Evolutionary conservation across 306 rosid genomes (phyloP).

Genomic region (Prunus armeniaca): DNA sequence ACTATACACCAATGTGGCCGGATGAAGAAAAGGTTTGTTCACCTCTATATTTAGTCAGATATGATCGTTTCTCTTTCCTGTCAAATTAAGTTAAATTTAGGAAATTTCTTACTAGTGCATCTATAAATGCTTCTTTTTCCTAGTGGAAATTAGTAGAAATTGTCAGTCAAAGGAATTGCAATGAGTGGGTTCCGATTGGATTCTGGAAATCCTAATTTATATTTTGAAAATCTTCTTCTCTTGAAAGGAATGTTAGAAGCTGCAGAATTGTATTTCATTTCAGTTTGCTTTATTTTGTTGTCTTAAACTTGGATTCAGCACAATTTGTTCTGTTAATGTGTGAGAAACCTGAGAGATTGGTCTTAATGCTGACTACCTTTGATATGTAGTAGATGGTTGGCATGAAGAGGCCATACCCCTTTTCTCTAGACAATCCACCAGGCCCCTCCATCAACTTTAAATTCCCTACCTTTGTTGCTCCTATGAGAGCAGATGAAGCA

Average conservation of each 20-base stretch:
- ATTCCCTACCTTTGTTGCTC: conserved; percentile 35
- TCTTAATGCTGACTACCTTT: conserved; percentile 6
- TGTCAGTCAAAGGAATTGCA: neutral
- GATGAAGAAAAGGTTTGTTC: conserved; percentile 52
- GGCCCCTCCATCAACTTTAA: conserved; percentile 40
- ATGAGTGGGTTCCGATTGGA: neutral
- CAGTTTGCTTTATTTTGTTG: neutral
- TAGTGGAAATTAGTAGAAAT: neutral
- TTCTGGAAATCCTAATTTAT: neutral
- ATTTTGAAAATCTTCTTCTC: neutral
- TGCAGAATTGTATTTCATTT: neutral
- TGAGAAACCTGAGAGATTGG: neutral
- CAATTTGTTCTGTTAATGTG: neutral
- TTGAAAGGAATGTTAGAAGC: too few species aligned
- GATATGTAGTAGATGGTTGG: conserved; percentile 43
- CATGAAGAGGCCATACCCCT: conserved; percentile 68
- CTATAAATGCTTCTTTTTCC: neutral
- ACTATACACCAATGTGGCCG: conserved; percentile 28
- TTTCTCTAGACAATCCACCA: conserved; percentile 44
- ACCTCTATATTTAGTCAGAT: neutral
- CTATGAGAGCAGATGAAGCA: conserved; percentile 39
- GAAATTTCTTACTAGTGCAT: neutral
- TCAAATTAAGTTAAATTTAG: neutral
- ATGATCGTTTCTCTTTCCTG: neutral
- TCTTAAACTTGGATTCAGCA: neutral